Conservation (phyloP, 2,329 filamentous ascomycete genomes). For the Kalmusia sp. region DNA sequence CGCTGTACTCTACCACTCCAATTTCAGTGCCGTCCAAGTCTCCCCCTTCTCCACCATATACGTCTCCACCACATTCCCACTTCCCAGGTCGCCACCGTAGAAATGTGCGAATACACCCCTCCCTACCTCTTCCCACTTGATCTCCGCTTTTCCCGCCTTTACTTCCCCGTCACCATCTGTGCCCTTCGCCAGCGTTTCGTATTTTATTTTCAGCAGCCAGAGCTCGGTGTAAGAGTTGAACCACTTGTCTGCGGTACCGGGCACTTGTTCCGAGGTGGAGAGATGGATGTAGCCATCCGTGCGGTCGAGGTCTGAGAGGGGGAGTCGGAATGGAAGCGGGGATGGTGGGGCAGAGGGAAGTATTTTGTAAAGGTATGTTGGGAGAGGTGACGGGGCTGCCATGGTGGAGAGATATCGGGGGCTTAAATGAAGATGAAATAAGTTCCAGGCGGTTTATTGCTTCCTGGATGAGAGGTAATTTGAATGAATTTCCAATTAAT, state of each 20-base stretch:
- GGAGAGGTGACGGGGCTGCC: constrained; percentile 41
- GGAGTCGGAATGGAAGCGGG: constrained; percentile 62
- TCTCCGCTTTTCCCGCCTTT: constrained; percentile 32
- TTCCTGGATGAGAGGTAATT: background rate
- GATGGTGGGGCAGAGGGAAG: constrained; percentile 59
- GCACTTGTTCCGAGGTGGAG: constrained; percentile 61
- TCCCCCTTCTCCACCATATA: constrained; percentile 57
- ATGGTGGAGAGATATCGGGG: constrained; percentile 22
- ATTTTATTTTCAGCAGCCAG: constrained; percentile 63
- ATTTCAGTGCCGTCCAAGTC: constrained; percentile 54
- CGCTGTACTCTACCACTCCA: constrained; percentile 32
- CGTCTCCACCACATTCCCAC: constrained; percentile 57
- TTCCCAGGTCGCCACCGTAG: constrained; percentile 63
- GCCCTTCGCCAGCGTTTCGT: constrained; percentile 49
- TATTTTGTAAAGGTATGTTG: constrained; percentile 65
- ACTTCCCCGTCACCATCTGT: constrained; percentile 35
- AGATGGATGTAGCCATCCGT: constrained; percentile 69
- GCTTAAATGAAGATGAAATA: background rate
- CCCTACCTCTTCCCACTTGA: constrained; percentile 63
- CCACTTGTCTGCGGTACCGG: constrained; percentile 43
- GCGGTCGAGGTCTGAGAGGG: constrained; percentile 65
- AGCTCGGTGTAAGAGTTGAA: constrained; percentile 47
- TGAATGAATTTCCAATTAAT: background rate
- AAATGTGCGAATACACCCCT: constrained; percentile 64
- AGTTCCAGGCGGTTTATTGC: background rate